A percentile compares a stretch with the other conserved stretches of the same genome.
These are phyloP conservation scores for Pythium plurisporium DNA, from an alignment of 352 stramenopile genomes.

Conservation along the genomic window DNA sequence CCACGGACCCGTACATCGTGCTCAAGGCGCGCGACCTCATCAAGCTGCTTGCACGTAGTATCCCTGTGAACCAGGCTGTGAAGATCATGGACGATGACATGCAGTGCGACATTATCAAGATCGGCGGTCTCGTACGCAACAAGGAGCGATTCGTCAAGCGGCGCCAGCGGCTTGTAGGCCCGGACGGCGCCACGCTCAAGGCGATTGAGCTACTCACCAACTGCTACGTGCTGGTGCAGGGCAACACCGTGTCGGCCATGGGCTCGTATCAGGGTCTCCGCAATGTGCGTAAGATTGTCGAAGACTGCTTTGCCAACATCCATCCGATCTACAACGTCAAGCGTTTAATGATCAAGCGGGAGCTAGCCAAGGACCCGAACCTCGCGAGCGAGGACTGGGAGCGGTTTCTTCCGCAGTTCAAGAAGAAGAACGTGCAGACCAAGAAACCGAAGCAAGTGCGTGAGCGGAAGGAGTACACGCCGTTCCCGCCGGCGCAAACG, in stretches of 20 bases:
- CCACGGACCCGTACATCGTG: slow-evolving; percentile 97
- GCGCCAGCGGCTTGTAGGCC: slow-evolving; percentile 95
- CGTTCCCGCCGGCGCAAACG: slow-evolving; percentile 95
- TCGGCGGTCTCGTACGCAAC: slow-evolving; percentile 97
- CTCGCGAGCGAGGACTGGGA: slow-evolving; percentile 97
- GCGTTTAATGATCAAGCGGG: slow-evolving; percentile 99
- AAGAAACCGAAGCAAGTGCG: slow-evolving; percentile 91
- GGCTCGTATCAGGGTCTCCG: slow-evolving; percentile 89
- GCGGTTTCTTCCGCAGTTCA: slow-evolving; percentile 98
- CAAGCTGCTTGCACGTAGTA: slow-evolving; percentile 97
- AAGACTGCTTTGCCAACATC: slow-evolving; percentile 99
- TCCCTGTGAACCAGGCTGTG: slow-evolving; percentile 95
- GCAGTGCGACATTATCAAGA: slow-evolving; percentile 99
- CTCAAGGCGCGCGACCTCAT: slow-evolving; percentile 98
- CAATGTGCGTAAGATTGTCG: slow-evolving; percentile 95
- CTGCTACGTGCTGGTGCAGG: slow-evolving; percentile 99
- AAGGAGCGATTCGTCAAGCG: slow-evolving; percentile 99
- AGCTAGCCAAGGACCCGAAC: slow-evolving; percentile 98
- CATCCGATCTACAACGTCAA: slow-evolving; percentile 99
- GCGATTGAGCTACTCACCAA: slow-evolving; percentile 98
- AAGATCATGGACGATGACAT: slow-evolving; percentile 98
- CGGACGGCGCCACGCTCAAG: slow-evolving; percentile 96
- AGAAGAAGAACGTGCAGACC: slow-evolving; percentile 98
- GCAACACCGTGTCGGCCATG: slow-evolving; percentile 95
- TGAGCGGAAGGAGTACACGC: slow-evolving; percentile 97